phyloP scores from a whole-genome alignment of 352 stramenopile genomes.

The Nannochloropsis limnetica region DNA sequence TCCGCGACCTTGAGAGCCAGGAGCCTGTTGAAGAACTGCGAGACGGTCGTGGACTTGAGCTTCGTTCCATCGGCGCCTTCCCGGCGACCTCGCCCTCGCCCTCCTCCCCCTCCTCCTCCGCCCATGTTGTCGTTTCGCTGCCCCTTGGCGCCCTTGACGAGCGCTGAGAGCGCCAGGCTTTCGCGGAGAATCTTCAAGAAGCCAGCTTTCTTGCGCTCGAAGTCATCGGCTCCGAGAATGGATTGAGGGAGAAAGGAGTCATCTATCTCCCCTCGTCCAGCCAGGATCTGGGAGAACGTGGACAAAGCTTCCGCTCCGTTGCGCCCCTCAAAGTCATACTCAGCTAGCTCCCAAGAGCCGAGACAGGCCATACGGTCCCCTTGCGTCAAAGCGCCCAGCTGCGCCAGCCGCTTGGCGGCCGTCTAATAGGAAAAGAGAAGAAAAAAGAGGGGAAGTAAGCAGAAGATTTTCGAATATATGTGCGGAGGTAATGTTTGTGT shows the following conservation, averaged over 20 bases:
- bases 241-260: background rate
- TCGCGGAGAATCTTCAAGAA: background rate
- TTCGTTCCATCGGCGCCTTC: too few relatives aligned
- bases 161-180: too few relatives aligned
- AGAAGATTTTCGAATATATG: background rate
- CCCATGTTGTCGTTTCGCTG: too few relatives aligned
- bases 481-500: too few relatives aligned
- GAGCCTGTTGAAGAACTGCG: too few relatives aligned
- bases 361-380: slow-evolving; percentile 63
- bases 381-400: slow-evolving; percentile 66
- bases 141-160: too few relatives aligned
- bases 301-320: background rate
- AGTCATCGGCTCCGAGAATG: background rate
- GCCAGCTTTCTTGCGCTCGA: background rate
- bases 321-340: slow-evolving; percentile 48
- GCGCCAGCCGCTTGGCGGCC: slow-evolving; percentile 52
- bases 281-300: background rate
- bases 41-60: too few relatives aligned
- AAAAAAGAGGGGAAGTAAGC: slow-evolving; percentile 51
- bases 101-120: too few relatives aligned
- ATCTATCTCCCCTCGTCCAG: background rate
- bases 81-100: too few relatives aligned
- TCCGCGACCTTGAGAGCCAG: too few relatives aligned
- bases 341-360: slow-evolving; percentile 49
- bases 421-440: background rate